These are phyloP conservation scores for Multifurca ochricompacta DNA, from an alignment of 768 basidiomycete genomes.

Conservation along the genomic window DNA sequence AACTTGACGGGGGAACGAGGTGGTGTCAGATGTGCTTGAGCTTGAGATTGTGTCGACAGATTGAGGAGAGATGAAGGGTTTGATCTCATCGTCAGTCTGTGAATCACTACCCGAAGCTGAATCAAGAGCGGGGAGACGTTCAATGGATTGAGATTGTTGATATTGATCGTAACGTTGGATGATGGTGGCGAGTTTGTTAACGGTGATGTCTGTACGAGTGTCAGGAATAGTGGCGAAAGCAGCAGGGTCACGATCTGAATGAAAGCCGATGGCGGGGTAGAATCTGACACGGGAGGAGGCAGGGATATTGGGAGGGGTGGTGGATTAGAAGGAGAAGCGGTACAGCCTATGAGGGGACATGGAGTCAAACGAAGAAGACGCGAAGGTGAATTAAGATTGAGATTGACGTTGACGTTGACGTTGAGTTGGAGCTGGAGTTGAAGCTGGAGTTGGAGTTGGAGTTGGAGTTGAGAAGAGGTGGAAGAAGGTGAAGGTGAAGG, in stretches of 20 bases:
- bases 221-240: slow-evolving; percentile 19
- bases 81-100: slow-evolving; percentile 26
- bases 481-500: no score
- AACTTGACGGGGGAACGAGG: slow-evolving; percentile 16
- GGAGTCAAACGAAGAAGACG: slow-evolving; percentile 7
- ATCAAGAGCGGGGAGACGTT: slow-evolving; percentile 18
- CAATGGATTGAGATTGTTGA: not conserved
- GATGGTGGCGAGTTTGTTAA: slow-evolving; percentile 48
- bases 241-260: slow-evolving; percentile 3
- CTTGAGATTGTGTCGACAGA: no score
- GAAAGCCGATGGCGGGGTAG: slow-evolving; percentile 29
- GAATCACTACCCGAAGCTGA: slow-evolving; percentile 25
- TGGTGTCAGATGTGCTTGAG: slow-evolving; percentile 32
- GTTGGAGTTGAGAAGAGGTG: no score
- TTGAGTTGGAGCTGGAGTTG: no score
- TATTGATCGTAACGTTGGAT: slow-evolving; percentile 24
- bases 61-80: slow-evolving; percentile 1
- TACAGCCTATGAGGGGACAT: slow-evolving; percentile 34
- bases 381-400: slow-evolving; percentile 3
- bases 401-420: no score
- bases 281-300: slow-evolving; percentile 31
- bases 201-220: slow-evolving; percentile 42
- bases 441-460: no score
- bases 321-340: slow-evolving; percentile 18
- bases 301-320: slow-evolving; percentile 34